Percentiles rank a stretch among this genome's conserved stretches.
phyloP scores from a whole-genome alignment of 768 basidiomycete genomes.

The Boletus subparvulus region DNA sequence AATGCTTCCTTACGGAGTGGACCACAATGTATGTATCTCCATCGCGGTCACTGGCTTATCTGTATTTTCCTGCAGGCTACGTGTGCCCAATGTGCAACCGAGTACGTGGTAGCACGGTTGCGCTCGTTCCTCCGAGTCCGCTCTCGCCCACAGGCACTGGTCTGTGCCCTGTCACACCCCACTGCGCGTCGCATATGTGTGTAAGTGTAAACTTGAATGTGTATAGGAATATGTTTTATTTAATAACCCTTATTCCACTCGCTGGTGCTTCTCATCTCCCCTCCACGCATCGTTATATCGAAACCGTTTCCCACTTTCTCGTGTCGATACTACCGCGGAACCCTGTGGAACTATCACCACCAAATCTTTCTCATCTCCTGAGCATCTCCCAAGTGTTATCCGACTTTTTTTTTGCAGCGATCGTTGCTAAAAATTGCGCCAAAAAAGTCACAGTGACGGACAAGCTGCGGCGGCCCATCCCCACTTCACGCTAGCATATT shows the following conservation, averaged over 20 bases:
- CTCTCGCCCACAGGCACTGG: no score
- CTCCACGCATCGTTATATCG: not conserved
- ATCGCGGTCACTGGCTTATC: not conserved
- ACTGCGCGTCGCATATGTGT: no score
- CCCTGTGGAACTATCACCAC: not conserved
- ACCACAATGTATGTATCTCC: not conserved
- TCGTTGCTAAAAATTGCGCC: not conserved
- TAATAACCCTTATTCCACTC: not conserved
- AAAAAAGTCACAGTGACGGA: not conserved
- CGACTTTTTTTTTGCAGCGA: not conserved
- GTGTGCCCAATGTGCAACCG: no score
- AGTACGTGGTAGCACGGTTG: no score
- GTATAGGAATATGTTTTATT: not conserved
- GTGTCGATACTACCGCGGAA: not conserved
- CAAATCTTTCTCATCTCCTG: not conserved
- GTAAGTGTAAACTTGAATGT: not conserved
- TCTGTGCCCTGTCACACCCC: not conserved
- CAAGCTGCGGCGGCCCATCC: slow-evolving; percentile 9
- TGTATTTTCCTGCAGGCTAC: no score
- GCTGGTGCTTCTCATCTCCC: not conserved
- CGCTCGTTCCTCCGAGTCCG: no score
- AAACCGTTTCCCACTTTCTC: not conserved
- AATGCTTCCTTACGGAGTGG: not conserved
- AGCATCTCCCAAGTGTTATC: not conserved
- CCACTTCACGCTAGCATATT: slow-evolving; percentile 8